Conservation (phyloP, 1,284 basidiomycete genomes). For the Trichosporon inkin region DNA sequence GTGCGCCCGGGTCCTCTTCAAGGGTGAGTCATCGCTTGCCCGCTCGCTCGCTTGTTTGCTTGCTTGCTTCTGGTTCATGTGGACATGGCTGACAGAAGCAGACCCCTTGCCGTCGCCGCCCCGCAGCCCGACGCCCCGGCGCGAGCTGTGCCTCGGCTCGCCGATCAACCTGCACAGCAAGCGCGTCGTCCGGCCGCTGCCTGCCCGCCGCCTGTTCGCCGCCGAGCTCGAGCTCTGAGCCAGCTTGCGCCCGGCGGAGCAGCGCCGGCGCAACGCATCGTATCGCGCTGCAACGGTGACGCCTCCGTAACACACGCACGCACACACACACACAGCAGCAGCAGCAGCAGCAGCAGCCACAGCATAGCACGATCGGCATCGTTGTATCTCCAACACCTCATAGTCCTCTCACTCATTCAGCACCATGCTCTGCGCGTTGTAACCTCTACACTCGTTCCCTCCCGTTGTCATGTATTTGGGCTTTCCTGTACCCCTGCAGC, state of each 20-base stretch:
- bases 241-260: neutral
- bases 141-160: neutral
- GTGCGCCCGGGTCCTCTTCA: slow-evolving; percentile 1
- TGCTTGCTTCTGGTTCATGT: too few relatives aligned
- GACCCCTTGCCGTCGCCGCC: neutral
- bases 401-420: neutral
- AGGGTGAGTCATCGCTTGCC: too few relatives aligned
- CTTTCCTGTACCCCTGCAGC: neutral
- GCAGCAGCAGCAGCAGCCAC: too few relatives aligned
- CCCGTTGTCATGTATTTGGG: slow-evolving; percentile 7
- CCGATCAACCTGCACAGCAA: neutral
- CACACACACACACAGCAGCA: too few relatives aligned
- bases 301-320: too few relatives aligned
- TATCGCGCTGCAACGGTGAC: too few relatives aligned
- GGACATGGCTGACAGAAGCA: neutral
- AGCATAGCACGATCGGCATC: neutral
- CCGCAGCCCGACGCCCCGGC: neutral
- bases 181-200: neutral
- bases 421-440: neutral
- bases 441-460: neutral
- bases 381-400: neutral
- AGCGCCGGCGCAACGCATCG: neutral
- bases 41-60: too few relatives aligned
- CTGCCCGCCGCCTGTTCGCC: neutral
- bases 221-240: neutral